A percentile compares a stretch with the other conserved stretches of the same genome.
Conservation (phyloP, 805 yeast genomes). For the Danielia reshetovae region DNA sequence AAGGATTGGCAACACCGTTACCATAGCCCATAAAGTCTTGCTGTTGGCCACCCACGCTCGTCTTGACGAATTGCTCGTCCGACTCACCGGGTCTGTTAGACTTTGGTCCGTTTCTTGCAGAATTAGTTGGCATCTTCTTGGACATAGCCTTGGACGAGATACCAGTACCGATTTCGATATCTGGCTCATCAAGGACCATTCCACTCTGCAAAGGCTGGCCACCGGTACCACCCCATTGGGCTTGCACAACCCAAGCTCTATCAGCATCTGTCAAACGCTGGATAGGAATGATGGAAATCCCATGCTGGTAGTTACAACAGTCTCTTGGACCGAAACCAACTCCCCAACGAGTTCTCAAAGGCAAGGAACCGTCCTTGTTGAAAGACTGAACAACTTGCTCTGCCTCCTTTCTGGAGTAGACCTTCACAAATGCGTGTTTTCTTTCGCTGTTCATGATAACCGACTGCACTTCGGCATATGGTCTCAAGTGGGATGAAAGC, state of each 20-base stretch:
- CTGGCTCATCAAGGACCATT: slow-evolving; percentile 91
- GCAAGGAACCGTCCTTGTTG: slow-evolving; percentile 58
- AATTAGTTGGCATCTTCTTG: slow-evolving; percentile 87
- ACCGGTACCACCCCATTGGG: slow-evolving; percentile 97
- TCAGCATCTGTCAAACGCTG: slow-evolving; percentile 92
- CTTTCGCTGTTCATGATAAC: slow-evolving; percentile 82
- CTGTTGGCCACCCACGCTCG: slow-evolving; percentile 34
- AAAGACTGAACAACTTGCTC: slow-evolving; percentile 73
- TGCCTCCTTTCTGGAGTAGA: slow-evolving; percentile 88
- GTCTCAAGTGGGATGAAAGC: slow-evolving; percentile 66
- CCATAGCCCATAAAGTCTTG: slow-evolving; percentile 33
- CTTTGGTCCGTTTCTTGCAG: slow-evolving; percentile 80
- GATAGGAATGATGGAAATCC: slow-evolving; percentile 83
- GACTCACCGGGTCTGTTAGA: slow-evolving; percentile 64
- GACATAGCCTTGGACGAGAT: slow-evolving; percentile 89
- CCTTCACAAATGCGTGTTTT: slow-evolving; percentile 95
- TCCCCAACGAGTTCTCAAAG: slow-evolving; percentile 93
- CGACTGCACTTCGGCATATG: slow-evolving; percentile 89
- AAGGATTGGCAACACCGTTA: slow-evolving; percentile 40
- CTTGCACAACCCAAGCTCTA: slow-evolving; percentile 78
- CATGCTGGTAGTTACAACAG: slow-evolving; percentile 92
- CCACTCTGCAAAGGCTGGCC: slow-evolving; percentile 79
- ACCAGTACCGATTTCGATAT: slow-evolving; percentile 93
- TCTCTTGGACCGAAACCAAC: slow-evolving; percentile 99
- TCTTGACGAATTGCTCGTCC: slow-evolving; percentile 38